Percentiles rank a stretch among this genome's conserved stretches.
Conservation (phyloP, 2,329 filamentous ascomycete genomes). For the Scleromitrula shiraiana region DNA sequence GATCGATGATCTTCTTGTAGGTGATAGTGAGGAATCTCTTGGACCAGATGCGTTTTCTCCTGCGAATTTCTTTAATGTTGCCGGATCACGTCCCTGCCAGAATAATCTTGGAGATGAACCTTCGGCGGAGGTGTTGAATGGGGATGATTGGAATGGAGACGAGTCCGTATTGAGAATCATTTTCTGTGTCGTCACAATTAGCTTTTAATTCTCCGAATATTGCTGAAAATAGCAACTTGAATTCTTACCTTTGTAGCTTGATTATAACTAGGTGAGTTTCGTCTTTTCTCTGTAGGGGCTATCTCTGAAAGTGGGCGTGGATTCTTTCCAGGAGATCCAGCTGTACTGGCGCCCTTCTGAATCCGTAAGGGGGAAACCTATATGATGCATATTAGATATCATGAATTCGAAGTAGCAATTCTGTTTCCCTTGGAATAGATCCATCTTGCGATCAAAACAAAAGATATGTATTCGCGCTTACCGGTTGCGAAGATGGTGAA, state of each 20-base stretch:
- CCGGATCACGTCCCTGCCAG: slow-evolving; percentile 73
- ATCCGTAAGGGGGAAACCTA: slow-evolving; percentile 74
- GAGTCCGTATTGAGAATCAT: slow-evolving; percentile 63
- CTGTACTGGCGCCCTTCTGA: slow-evolving; percentile 55
- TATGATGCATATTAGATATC: slow-evolving; percentile 1
- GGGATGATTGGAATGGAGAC: slow-evolving; percentile 80
- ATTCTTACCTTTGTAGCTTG: slow-evolving; percentile 59
- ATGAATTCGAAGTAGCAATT: background rate
- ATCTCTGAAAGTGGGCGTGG: slow-evolving; percentile 82
- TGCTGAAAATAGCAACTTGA: slow-evolving; percentile 13
- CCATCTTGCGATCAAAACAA: background rate
- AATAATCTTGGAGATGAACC: slow-evolving; percentile 75
- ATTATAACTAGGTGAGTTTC: slow-evolving; percentile 90
- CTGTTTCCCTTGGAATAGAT: background rate
- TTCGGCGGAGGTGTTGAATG: slow-evolving; percentile 48
- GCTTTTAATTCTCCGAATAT: slow-evolving; percentile 22
- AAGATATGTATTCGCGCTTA: slow-evolving; percentile 13
- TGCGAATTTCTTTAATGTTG: slow-evolving; percentile 54
- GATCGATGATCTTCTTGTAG: slow-evolving; percentile 79
- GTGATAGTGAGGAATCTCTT: slow-evolving; percentile 50
- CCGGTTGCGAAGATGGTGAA: slow-evolving; percentile 23
- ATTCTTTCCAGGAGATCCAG: slow-evolving; percentile 53
- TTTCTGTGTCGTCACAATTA: slow-evolving; percentile 43
- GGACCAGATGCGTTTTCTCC: slow-evolving; percentile 61
- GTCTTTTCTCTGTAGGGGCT: slow-evolving; percentile 72